phyloP scores from a whole-genome alignment of 495 filamentous ascomycete species.

The Niebla homalea region DNA sequence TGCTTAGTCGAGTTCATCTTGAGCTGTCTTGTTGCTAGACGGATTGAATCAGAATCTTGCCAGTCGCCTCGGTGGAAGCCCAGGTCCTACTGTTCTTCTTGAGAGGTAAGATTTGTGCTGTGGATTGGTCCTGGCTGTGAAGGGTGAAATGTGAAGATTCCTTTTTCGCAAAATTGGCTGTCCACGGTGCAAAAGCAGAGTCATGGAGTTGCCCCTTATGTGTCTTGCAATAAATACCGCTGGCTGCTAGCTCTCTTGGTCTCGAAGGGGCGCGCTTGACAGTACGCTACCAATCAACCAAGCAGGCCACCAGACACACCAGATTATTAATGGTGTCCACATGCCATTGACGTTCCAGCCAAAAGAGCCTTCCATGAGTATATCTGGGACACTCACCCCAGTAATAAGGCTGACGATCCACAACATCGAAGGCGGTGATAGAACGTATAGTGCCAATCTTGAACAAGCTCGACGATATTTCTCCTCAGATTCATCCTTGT shows the following conservation, averaged over 20 bases:
- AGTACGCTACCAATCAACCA: slow-evolving; percentile 60
- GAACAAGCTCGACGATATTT: slow-evolving; percentile 14
- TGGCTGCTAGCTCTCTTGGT: background rate
- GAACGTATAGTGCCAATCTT: slow-evolving; percentile 35
- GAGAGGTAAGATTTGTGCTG: too few relatives aligned
- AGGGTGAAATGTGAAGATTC: too few relatives aligned
- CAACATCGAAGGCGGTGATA: slow-evolving; percentile 56
- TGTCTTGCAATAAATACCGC: slow-evolving; percentile 1
- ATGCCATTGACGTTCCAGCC: slow-evolving; percentile 87
- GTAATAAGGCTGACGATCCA: slow-evolving; percentile 37
- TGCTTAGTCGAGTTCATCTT: too few relatives aligned
- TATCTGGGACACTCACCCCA: slow-evolving; percentile 34
- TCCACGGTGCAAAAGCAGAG: background rate
- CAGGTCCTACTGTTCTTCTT: too few relatives aligned
- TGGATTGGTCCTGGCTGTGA: too few relatives aligned
- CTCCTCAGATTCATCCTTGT: slow-evolving; percentile 2
- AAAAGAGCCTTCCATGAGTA: slow-evolving; percentile 66
- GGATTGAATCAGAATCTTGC: too few relatives aligned
- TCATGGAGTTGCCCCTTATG: background rate
- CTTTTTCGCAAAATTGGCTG: too few relatives aligned
- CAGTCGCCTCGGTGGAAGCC: too few relatives aligned
- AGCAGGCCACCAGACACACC: slow-evolving; percentile 98
- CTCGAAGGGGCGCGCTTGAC: slow-evolving; percentile 17
- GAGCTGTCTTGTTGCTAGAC: too few relatives aligned
- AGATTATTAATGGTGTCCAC: slow-evolving; percentile 82